These are phyloP conservation scores for Nissolia schottii DNA, from an alignment of 306 rosid species.

Conservation along the genomic window DNA sequence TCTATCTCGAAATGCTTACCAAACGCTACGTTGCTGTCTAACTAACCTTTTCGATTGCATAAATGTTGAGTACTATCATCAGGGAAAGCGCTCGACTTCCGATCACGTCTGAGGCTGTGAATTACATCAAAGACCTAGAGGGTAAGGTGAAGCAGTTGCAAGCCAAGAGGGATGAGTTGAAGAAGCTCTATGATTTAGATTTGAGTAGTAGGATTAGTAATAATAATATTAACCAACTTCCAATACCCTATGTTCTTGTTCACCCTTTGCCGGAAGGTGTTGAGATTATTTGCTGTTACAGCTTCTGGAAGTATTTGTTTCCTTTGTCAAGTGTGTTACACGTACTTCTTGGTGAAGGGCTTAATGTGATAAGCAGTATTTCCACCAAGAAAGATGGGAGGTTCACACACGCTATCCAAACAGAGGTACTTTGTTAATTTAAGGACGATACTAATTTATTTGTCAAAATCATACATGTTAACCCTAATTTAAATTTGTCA, in stretches of 20 bases:
- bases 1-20: too few species aligned
- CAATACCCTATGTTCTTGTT: constrained; percentile 30
- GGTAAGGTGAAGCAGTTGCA: constrained; percentile 38
- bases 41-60: background rate
- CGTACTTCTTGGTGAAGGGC: constrained; percentile 42
- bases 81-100: constrained; percentile 70
- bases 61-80: background rate
- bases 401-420: constrained; percentile 33
- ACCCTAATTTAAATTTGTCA: too few species aligned
- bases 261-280: constrained; percentile 41
- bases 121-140: constrained; percentile 47
- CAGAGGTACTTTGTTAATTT: too few species aligned
- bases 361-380: constrained; percentile 36
- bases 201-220: constrained; percentile 1
- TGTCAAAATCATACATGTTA: too few species aligned
- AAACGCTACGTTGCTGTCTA: too few species aligned
- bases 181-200: constrained; percentile 3
- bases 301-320: constrained; percentile 21
- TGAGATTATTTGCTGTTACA: constrained; percentile 41
- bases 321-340: constrained; percentile 41
- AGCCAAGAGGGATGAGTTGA: constrained; percentile 40
- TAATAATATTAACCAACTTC: background rate
- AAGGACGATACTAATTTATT: too few species aligned
- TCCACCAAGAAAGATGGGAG: constrained; percentile 32
- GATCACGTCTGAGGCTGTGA: constrained; percentile 62